A percentile compares a stretch with the other conserved stretches of the same genome.
Conservation (phyloP, 441 rosid species). For the Gossypium gossypioides region DNA sequence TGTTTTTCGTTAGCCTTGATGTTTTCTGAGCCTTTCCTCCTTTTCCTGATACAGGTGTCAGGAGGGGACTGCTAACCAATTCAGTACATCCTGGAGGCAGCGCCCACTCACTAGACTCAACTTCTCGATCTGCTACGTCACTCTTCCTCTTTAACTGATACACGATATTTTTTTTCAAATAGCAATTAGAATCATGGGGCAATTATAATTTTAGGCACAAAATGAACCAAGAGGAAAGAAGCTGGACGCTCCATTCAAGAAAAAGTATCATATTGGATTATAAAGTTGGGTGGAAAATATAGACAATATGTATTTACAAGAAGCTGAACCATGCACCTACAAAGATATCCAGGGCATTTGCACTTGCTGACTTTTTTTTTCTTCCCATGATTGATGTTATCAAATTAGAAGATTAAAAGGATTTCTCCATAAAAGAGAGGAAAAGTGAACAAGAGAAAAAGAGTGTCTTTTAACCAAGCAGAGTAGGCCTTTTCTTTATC, state of each 20-base stretch:
- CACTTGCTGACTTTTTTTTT: background rate
- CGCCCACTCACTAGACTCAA: conserved; percentile 46
- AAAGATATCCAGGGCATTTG: background rate
- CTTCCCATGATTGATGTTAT: background rate
- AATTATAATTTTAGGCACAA: background rate
- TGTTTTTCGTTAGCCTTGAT: conserved; percentile 52
- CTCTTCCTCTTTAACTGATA: conserved; percentile 67
- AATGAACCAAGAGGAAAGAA: background rate
- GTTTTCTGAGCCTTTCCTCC: conserved; percentile 66
- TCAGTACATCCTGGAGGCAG: conserved; percentile 41
- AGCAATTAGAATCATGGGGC: conserved; percentile 14
- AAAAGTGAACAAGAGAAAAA: background rate
- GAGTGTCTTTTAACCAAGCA: background rate
- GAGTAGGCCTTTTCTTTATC: background rate
- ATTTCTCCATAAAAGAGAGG: background rate
- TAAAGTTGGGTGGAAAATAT: background rate
- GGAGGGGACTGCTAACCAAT: conserved; percentile 41
- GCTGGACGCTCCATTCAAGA: background rate
- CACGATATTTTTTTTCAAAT: conserved; percentile 6
- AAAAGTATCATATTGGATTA: background rate
- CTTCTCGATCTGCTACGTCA: conserved; percentile 42
- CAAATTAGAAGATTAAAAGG: background rate
- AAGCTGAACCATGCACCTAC: conserved; percentile 1
- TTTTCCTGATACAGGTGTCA: conserved; percentile 74
- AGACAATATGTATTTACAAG: background rate